Base-by-base conservation (phyloP, 148 eudicot species). In the Diospyros lotus region DNA sequence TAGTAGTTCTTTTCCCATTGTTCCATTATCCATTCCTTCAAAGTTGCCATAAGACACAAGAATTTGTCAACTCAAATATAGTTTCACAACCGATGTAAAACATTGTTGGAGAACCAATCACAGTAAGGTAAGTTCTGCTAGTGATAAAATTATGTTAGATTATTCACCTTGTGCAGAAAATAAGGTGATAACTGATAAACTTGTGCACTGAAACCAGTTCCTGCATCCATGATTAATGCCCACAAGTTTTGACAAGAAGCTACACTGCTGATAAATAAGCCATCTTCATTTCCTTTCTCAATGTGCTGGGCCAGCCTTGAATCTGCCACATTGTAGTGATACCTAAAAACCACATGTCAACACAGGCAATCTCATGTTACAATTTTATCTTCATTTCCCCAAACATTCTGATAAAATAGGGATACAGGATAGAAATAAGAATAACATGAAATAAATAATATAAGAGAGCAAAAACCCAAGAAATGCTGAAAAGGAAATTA, bases 11-110 rank as follows among this genome's bases (percentile, higher is more conserved):
- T 89, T 69, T 87, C 93, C 97, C 97, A 91, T 56, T 89, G 90
- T 64, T 91, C 93, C 91, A 87, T 80, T 72, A 91, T 89, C 97
- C 97, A 91, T 76, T 91, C 97, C 97, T 91, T 72, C 50, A 77
- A 60, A 78, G 74, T 74, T 13, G 8, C 38, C 17, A 64, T 4
- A 66, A 64, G 15, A 28, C 1, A 10, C 40, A 17, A 18, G 8
- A 58, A 9, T 38, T 66, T 39, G 6, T 65, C 9, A 9, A 15
- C 58, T 46, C 40, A 46, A 46, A 18, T 45, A 58, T n/a, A 72
- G 66, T 6, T 72, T 39, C 13, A 42, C 56, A 59, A 14, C 4
- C 44, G 0, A 48, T 6, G 17, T n/a, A 3, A 69, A 69, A 13
- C 5, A 39, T 10, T 1, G 15, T 17, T 14, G 12, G 44, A 63